Evolutionary conservation across 148 eudicot species (phyloP).

Genomic region (Cornus kousa): DNA sequence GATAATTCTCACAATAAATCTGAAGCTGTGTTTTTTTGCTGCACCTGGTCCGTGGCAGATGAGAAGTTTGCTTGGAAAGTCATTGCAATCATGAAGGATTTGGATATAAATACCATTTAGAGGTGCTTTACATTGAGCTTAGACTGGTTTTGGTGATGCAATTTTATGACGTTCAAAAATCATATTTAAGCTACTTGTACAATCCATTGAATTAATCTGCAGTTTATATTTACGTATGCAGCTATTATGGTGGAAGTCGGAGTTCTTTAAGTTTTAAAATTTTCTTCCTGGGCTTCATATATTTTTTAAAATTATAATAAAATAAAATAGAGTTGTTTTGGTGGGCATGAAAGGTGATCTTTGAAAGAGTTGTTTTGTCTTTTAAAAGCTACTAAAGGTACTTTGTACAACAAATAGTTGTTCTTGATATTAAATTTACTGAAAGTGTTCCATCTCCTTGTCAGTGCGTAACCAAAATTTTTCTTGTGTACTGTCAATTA

Average conservation of each 20-base stretch:
- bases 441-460: not conserved
- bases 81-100: conserved; percentile 36
- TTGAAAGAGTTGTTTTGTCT: not conserved
- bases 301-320: too few relatives aligned
- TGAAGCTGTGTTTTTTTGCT: conserved; percentile 37
- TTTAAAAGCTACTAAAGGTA: not conserved
- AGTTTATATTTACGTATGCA: not conserved
- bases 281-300: not conserved
- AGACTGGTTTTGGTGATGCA: not conserved
- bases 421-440: not conserved
- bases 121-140: not conserved
- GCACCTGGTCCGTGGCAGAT: conserved; percentile 51
- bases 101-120: conserved; percentile 17
- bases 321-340: too few relatives aligned
- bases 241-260: not conserved
- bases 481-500: not conserved
- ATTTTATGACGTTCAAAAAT: not conserved
- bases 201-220: not conserved
- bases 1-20: conserved; percentile 2
- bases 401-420: not conserved
- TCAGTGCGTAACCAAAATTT: not conserved
- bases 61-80: conserved; percentile 54
- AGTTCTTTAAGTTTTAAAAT: not conserved
- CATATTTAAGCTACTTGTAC: not conserved
- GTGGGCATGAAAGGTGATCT: not conserved